Conservation (phyloP, 352 stramenopile species). For the Globisporangium cystogenes region DNA sequence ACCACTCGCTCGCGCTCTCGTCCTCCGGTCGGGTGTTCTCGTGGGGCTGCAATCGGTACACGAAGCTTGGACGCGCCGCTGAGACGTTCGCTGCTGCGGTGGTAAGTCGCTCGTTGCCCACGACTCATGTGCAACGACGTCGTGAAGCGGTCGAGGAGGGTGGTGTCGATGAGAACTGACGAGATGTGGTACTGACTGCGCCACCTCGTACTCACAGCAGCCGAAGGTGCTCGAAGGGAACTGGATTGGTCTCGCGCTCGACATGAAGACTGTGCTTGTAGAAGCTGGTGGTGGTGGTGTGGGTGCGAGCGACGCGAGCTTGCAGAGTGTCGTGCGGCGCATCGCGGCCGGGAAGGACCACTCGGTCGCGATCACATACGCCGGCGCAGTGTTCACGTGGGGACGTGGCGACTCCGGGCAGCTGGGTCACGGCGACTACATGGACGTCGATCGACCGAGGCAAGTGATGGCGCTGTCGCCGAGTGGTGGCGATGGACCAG, state of each 20-base stretch:
- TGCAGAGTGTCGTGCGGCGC: constrained; percentile 31
- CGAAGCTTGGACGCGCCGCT: constrained; percentile 44
- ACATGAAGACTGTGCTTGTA: constrained; percentile 16
- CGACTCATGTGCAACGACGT: too few relatives aligned
- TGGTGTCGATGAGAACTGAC: too few relatives aligned
- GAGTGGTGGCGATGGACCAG: not conserved
- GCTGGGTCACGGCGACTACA: constrained; percentile 55
- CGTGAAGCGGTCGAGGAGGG: not conserved
- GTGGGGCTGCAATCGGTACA: constrained; percentile 69
- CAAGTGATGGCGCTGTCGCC: constrained; percentile 51
- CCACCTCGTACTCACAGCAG: constrained; percentile 25
- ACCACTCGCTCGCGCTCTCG: constrained; percentile 63
- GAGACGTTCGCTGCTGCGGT: constrained; percentile 31
- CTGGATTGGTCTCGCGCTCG: constrained; percentile 37
- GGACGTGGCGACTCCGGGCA: constrained; percentile 58
- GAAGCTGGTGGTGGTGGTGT: constrained; percentile 28
- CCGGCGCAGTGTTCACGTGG: constrained; percentile 63
- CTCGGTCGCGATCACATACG: constrained; percentile 48
- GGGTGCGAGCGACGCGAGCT: constrained; percentile 9
- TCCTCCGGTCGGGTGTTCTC: constrained; percentile 57
- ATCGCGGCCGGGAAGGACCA: constrained; percentile 65
- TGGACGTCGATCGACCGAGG: constrained; percentile 51
- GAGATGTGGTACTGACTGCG: too few relatives aligned
- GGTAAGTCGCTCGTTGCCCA: too few relatives aligned
- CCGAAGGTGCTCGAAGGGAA: constrained; percentile 26